These are phyloP conservation scores for Metarhizium guizhouense DNA, from an alignment of 2,329 filamentous ascomycete species.

Conservation along the genomic window DNA sequence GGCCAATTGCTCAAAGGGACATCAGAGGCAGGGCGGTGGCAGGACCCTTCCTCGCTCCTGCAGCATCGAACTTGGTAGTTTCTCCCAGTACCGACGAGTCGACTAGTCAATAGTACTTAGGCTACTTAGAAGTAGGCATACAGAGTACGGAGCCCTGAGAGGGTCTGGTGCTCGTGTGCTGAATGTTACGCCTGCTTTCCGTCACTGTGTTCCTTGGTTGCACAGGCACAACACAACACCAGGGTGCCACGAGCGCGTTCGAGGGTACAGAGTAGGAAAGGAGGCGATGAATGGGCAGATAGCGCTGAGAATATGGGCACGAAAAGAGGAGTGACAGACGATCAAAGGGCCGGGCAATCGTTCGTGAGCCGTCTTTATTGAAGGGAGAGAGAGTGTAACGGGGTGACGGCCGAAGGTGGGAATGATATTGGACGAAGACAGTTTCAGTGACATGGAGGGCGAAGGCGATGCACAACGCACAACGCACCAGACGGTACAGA, in stretches of 20 bases:
- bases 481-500: not conserved
- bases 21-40: not conserved
- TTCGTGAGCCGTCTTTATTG: not conserved
- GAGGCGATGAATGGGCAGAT: not conserved
- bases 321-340: not conserved
- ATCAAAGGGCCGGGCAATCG: not conserved
- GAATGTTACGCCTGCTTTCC: no score
- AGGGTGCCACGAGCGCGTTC: conserved; percentile 9
- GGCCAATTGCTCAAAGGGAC: not conserved
- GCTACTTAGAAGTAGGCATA: not conserved
- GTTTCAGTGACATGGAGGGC: not conserved
- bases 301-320: not conserved
- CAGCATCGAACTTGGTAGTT: not conserved
- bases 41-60: not conserved
- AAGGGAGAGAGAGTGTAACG: not conserved
- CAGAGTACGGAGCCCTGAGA: not conserved
- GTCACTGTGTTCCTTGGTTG: not conserved
- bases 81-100: no score
- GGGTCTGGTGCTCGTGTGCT: not conserved
- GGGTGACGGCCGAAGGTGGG: not conserved
- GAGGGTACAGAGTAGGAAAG: not conserved
- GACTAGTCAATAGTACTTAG: no score
- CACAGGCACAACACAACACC: conserved; percentile 8
- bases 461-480: not conserved
- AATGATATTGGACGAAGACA: not conserved